Evolutionary conservation across 495 filamentous ascomycete species (phyloP), one percentile per base, ranked within the genome.

Genomic region (Aspergillus biplanus): DNA sequence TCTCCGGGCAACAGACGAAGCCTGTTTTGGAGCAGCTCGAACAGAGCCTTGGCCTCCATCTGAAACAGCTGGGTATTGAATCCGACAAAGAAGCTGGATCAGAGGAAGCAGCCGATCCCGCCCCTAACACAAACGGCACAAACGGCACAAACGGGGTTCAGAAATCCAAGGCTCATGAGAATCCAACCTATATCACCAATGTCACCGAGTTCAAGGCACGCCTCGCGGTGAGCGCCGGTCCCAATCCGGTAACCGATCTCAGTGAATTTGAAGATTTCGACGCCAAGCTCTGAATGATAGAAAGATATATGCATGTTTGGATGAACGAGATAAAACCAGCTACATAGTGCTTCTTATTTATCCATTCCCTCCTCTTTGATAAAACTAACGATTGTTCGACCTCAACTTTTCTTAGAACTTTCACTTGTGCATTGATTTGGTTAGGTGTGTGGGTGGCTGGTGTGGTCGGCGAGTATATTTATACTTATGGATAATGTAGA

Each of bases 231-330:
- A 93, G 86, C 64, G 78, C 82, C 32, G 93, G 90, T 0, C 86
- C 92, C 1, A 82, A 80, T 57, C 85, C 93, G 1, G 82, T 91
- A n/a, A 85, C 78, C 58, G 86, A 92, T 69, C 77, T 97, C 53
- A 89, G 79, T 64, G 91, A 92, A 61, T 97, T 90, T 69, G 91
- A 94, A 74, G 93, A 97, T 62, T 76, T 87, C 65, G 89, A 88
- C 56, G 75, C 90, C 12, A 95, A 95, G 78, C 84, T 95, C 52
- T 92, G 73, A 83, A 56, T 15, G n/a, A 53, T 39, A 13, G 33
- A 35, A 52, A 47, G 33, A 49, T 33, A 21, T 16, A 32, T 61
- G 16, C 21, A 32, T 47, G 18, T 35, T 37, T 56, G 18, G 2
- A 56, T 58, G 39, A 11, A 44, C 4, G 11, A 44, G 39, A 44